These are phyloP conservation scores for Citrus australasica DNA, from an alignment of 345 rosid species.

Conservation along the genomic window DNA sequence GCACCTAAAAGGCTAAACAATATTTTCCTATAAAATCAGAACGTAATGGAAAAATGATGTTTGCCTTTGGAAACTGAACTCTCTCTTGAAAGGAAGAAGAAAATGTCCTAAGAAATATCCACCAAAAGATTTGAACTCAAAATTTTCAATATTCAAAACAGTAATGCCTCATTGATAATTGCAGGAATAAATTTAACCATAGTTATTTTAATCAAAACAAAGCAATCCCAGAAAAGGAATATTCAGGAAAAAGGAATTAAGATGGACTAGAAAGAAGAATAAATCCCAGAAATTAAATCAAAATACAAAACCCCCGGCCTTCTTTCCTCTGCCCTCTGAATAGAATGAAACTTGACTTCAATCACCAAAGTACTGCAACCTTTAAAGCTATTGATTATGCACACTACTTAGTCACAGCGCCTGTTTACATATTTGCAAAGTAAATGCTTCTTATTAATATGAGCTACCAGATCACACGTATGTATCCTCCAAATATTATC, in stretches of 20 bases:
- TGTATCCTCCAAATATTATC: background rate
- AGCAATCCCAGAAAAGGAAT: background rate
- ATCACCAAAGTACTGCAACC: background rate
- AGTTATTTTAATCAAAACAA: background rate
- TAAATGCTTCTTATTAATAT: background rate
- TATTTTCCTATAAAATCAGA: background rate
- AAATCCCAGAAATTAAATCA: background rate
- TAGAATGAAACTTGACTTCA: background rate
- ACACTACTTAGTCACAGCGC: background rate
- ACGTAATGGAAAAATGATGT: background rate
- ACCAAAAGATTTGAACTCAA: background rate
- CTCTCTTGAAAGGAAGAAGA: background rate
- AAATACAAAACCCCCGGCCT: background rate
- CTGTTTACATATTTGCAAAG: background rate
- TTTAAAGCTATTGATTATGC: background rate
- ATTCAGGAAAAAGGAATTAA: background rate
- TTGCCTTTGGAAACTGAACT: background rate
- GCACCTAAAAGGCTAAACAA: constrained; percentile 11
- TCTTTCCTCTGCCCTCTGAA: background rate
- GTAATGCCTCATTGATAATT: background rate
- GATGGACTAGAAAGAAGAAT: background rate
- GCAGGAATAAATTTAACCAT: background rate
- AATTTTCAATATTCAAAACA: constrained; percentile 1
- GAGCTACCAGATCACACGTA: background rate
- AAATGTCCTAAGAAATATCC: background rate